Percentiles rank a stretch among this genome's conserved stretches.
Conservation (phyloP, 768 basidiomycete genomes). For the Rhodotorula paludigena region DNA sequence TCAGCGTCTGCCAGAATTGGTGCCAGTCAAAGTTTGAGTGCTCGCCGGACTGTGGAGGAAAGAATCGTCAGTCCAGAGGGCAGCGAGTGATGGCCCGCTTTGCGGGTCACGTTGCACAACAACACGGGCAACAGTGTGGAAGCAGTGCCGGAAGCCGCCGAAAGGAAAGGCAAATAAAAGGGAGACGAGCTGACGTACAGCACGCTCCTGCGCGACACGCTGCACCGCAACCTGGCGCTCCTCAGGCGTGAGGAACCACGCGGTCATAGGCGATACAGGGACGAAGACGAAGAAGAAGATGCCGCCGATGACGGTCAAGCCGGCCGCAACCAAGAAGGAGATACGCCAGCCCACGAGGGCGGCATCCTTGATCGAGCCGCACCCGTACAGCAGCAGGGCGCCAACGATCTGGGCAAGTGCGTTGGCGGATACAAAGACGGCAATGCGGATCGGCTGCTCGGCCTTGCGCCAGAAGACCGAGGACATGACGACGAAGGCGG, state of each 20-base stretch:
- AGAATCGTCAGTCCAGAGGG: too few species aligned
- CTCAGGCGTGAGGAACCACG: constrained; percentile 39
- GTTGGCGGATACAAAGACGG: constrained; percentile 34
- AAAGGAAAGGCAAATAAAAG: too few species aligned
- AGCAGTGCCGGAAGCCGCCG: too few species aligned
- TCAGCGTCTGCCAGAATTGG: constrained; percentile 37
- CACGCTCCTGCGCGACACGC: constrained; percentile 41
- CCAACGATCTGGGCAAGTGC: constrained; percentile 38
- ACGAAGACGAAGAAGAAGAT: constrained; percentile 33
- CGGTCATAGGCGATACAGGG: constrained; percentile 26
- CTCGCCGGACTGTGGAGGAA: constrained; percentile 5
- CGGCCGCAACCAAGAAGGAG: constrained; percentile 35
- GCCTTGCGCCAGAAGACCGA: constrained; percentile 36
- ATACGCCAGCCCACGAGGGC: constrained; percentile 37
- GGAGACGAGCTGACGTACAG: not conserved
- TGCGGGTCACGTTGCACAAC: too few species aligned
- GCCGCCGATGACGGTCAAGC: constrained; percentile 6
- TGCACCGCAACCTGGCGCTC: constrained; percentile 36
- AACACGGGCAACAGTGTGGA: too few species aligned
- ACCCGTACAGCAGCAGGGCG: constrained; percentile 35
- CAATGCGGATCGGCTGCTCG: constrained; percentile 41
- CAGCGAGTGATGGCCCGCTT: too few species aligned
- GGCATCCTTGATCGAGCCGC: constrained; percentile 19
- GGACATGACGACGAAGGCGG: constrained; percentile 38
- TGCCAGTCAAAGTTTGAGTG: constrained; percentile 30